Percentiles rank a stretch among this genome's conserved stretches.
Evolutionary conservation across 2,329 filamentous ascomycete genomes (phyloP).

Genomic region (Pseudodiploospora longispora): DNA sequence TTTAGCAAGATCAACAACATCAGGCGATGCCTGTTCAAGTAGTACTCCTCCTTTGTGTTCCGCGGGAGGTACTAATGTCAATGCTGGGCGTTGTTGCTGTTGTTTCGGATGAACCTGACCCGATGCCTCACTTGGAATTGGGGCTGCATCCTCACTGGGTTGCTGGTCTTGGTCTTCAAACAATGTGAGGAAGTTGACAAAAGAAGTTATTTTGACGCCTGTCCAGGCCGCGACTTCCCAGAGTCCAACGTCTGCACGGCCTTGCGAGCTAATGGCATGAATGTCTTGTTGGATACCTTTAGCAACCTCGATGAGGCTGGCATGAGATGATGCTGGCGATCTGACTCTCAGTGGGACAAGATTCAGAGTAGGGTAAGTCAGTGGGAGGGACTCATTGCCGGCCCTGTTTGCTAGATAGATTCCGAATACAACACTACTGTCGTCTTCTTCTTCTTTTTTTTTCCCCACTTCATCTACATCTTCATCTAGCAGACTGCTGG

Average conservation of each 20-base stretch:
- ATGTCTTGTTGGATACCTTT: conserved; percentile 60
- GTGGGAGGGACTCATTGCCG: conserved; percentile 37
- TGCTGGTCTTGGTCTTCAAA: conserved; percentile 18
- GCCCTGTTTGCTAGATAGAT: conserved; percentile 77
- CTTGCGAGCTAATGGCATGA: conserved; percentile 43
- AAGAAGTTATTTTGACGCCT: conserved; percentile 58
- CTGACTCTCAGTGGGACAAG: conserved; percentile 63
- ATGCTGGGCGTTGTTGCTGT: no score
- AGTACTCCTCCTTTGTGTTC: not conserved
- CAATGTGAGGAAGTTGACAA: conserved; percentile 72
- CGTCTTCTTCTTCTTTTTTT: not conserved
- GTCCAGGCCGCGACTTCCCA: conserved; percentile 72
- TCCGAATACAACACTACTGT: conserved; percentile 52
- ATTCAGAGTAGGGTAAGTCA: conserved; percentile 64
- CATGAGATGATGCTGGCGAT: conserved; percentile 11
- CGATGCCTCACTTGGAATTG: no score
- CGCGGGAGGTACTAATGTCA: not conserved
- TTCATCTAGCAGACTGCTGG: no score
- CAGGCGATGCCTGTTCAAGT: not conserved
- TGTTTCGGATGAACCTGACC: no score
- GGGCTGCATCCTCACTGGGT: no score
- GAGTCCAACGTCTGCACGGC: conserved; percentile 52
- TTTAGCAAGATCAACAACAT: no score
- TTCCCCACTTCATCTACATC: not conserved
- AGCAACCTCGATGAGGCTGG: conserved; percentile 43